Percentiles rank a stretch among this genome's conserved stretches.
Evolutionary conservation across 169 alveolate species (phyloP).

Genomic region (Plasmodium relictum): DNA sequence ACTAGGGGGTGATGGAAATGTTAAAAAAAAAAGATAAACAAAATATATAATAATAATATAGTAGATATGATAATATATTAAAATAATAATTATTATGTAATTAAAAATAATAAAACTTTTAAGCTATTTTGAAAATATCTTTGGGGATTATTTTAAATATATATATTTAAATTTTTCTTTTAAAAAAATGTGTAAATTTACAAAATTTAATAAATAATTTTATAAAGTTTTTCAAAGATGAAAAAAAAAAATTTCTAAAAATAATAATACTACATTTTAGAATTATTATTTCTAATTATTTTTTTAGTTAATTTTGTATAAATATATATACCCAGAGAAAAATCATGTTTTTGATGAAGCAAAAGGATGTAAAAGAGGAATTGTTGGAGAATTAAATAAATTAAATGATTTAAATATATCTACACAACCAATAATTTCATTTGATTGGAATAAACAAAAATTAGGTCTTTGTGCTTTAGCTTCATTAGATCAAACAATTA

Average conservation of each 20-base stretch:
- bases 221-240: neutral
- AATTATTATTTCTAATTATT: constrained; percentile 43
- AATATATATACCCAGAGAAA: constrained; percentile 87
- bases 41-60: neutral
- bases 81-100: too few relatives aligned
- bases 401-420: constrained; percentile 92
- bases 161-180: too few relatives aligned
- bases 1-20: constrained; percentile 93
- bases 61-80: neutral
- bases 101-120: too few relatives aligned
- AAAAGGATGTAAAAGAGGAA: constrained; percentile 88
- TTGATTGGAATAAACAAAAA: constrained; percentile 91
- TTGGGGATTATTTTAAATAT: too few relatives aligned
- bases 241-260: too few relatives aligned
- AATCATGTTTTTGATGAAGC: constrained; percentile 79
- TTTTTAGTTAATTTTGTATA: constrained; percentile 90
- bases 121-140: too few relatives aligned
- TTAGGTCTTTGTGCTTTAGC: constrained; percentile 86
- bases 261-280: neutral
- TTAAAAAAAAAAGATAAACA: constrained; percentile 46
- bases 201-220: too few relatives aligned
- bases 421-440: constrained; percentile 93
- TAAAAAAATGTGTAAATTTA: too few relatives aligned
- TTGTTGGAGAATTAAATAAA: constrained; percentile 91
- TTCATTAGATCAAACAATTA: constrained; percentile 93